A percentile compares a stretch with the other conserved stretches of the same genome.
Evolutionary conservation across 2,329 filamentous ascomycete genomes (phyloP).

Genomic region (Penicillium oxalicum): DNA sequence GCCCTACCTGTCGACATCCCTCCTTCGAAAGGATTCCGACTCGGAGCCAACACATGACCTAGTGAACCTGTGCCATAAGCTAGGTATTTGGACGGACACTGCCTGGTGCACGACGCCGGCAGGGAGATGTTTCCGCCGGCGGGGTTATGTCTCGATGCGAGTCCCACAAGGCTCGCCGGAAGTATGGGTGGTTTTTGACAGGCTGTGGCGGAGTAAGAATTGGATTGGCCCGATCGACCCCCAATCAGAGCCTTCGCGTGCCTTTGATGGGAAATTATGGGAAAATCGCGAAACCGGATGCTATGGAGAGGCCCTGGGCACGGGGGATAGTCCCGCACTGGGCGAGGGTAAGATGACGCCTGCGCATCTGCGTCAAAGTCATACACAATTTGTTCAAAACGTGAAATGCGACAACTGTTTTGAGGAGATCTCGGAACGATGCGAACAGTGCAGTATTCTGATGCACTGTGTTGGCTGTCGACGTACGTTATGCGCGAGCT

Average conservation of each 20-base stretch:
- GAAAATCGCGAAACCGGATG: slow-evolving; percentile 51
- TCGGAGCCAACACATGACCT: slow-evolving; percentile 57
- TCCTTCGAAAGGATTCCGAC: slow-evolving; percentile 53
- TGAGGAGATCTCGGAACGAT: slow-evolving; percentile 50
- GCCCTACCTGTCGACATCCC: slow-evolving; percentile 53
- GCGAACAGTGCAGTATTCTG: slow-evolving; percentile 55
- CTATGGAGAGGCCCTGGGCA: slow-evolving; percentile 51
- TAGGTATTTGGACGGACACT: slow-evolving; percentile 57
- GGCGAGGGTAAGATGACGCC: slow-evolving; percentile 52
- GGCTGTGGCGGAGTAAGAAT: slow-evolving; percentile 55
- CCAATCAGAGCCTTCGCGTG: slow-evolving; percentile 22
- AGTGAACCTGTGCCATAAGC: slow-evolving; percentile 52
- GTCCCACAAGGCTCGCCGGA: slow-evolving; percentile 51
- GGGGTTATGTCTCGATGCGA: slow-evolving; percentile 52
- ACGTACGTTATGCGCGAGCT: slow-evolving; percentile 55
- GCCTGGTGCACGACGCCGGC: slow-evolving; percentile 57
- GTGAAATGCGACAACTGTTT: slow-evolving; percentile 51
- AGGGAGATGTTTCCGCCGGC: slow-evolving; percentile 50
- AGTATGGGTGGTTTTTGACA: slow-evolving; percentile 58
- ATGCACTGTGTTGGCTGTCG: slow-evolving; percentile 58
- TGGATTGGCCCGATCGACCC: slow-evolving; percentile 46
- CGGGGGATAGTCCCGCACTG: slow-evolving; percentile 37
- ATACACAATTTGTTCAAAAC: slow-evolving; percentile 48
- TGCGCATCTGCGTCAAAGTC: slow-evolving; percentile 49
- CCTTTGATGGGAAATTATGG: slow-evolving; percentile 50